Evolutionary conservation across 768 basidiomycete genomes (phyloP).

Genomic region (Naganishia vishniacii): DNA sequence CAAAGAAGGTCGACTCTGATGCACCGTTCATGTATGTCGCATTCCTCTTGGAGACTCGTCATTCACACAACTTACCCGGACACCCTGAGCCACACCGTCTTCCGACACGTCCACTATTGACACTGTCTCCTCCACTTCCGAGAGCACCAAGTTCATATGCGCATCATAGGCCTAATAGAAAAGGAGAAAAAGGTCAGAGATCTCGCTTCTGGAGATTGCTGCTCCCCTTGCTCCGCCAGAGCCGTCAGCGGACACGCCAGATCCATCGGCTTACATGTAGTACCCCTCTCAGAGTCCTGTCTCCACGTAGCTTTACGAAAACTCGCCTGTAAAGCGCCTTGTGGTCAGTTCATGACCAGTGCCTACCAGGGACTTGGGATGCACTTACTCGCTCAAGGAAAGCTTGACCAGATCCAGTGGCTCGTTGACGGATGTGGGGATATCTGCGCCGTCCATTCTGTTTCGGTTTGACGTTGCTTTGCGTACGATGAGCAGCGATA

Average conservation of each 20-base stretch:
- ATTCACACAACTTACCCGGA: slow-evolving; percentile 20
- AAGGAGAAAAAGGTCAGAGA: too few relatives aligned
- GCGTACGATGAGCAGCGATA: neutral
- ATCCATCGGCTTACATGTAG: slow-evolving; percentile 66
- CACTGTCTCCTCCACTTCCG: slow-evolving; percentile 95
- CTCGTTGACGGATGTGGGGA: slow-evolving; percentile 53
- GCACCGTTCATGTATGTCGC: too few relatives aligned
- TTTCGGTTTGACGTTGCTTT: neutral
- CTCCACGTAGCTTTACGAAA: slow-evolving; percentile 93
- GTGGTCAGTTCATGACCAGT: neutral
- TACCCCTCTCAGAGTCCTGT: slow-evolving; percentile 82
- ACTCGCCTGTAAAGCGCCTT: slow-evolving; percentile 57
- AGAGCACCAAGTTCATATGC: slow-evolving; percentile 99
- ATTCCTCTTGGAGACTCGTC: too few relatives aligned
- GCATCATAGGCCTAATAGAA: slow-evolving; percentile 84
- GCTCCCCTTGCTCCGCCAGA: too few relatives aligned
- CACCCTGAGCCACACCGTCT: slow-evolving; percentile 47
- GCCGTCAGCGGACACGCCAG: too few relatives aligned
- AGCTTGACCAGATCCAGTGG: slow-evolving; percentile 96
- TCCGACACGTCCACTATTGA: slow-evolving; percentile 88
- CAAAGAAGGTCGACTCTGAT: too few relatives aligned
- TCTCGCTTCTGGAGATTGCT: too few relatives aligned
- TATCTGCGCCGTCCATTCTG: slow-evolving; percentile 43
- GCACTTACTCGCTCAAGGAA: slow-evolving; percentile 71
- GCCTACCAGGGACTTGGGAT: neutral